Evolutionary conservation across 73 alveolate genomes (phyloP).

Genomic region (Symbiodinium natans): DNA sequence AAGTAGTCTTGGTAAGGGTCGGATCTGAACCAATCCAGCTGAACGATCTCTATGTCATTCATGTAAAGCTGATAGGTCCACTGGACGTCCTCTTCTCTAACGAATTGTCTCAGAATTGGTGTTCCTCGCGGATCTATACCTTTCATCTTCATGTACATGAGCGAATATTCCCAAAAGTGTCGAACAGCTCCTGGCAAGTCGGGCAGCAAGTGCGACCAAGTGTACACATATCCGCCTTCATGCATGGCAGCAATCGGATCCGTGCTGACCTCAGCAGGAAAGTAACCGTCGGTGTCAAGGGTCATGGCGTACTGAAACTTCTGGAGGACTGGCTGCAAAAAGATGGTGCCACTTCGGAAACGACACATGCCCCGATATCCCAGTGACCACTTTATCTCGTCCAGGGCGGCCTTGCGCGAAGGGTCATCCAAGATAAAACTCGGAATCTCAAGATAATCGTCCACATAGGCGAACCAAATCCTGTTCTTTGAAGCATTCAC

Average conservation of each 20-base stretch:
- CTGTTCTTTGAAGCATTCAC: conserved; percentile 84
- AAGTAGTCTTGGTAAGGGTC: conserved; percentile 74
- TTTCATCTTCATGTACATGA: conserved; percentile 91
- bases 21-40: conserved; percentile 81
- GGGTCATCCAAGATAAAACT: conserved; percentile 23
- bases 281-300: conserved; percentile 77
- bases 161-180: conserved; percentile 84
- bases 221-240: conserved; percentile 65
- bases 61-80: conserved; percentile 93
- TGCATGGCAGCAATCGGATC: conserved; percentile 90
- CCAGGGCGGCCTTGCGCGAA: conserved; percentile 52
- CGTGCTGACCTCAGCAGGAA: conserved; percentile 65
- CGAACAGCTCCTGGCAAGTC: conserved; percentile 90
- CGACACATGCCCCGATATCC: conserved; percentile 93
- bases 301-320: conserved; percentile 87
- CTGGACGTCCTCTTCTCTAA: conserved; percentile 81
- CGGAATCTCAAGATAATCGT: conserved; percentile 47
- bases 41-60: conserved; percentile 91
- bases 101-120: conserved; percentile 74
- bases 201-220: conserved; percentile 91
- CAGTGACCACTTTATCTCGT: conserved; percentile 84
- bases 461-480: conserved; percentile 87
- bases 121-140: conserved; percentile 92
- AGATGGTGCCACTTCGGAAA: conserved; percentile 87
- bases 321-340: conserved; percentile 78